Evolutionary conservation across 2,329 filamentous ascomycete genomes (phyloP), one percentile per base, ranked within the genome.

Genomic region (Fusarium temperatum): DNA sequence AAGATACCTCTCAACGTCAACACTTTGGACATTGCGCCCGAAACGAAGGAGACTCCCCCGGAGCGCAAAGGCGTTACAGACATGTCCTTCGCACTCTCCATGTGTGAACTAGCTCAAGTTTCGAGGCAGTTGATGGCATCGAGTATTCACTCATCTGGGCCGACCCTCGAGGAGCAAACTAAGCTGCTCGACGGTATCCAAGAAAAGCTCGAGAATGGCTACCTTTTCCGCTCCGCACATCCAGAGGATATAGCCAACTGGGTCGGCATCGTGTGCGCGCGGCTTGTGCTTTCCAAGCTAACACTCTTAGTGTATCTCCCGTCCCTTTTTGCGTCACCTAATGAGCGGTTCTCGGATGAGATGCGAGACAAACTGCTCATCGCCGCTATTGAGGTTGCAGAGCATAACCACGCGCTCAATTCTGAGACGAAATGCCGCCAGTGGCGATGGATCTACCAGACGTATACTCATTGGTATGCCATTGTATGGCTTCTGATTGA

Each of bases 371-470:
- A 84, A 38, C 79, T 90, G 0, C 84, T 89, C 8, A 81, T 86
- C 47, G 82, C 87, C 0, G 87, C 86, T 6, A 85, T 89, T 24
- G 88, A 89, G 70, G 82, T 89, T 2, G 87, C 88, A 47, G 88
- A 90, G 75, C 89, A 88, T 73, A 89, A 85, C 66, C 85, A 88
- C 69, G 82, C 85, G 2, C 79, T 91, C n/a, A 89, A 87, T 58
- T 81, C 83, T 6, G 87, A 90, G 63, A 80, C 82, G 6, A 82
- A 81, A 22, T 85, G 83, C 60, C 84, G 83, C 15, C 85, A 86
- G 53, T 90, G 87, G 85, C 86, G 87, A 24, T 91, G 89, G 89
- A 81, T 89, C 11, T 90, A 88, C 78, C 86, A 89, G 73, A 89
- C 87, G 0, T 90, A 89, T 76, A 88, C 86, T 1, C 88, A 90